Evolutionary conservation across 2,329 filamentous ascomycete species (phyloP).

Genomic region (Ophidiomyces ophidiicola): DNA sequence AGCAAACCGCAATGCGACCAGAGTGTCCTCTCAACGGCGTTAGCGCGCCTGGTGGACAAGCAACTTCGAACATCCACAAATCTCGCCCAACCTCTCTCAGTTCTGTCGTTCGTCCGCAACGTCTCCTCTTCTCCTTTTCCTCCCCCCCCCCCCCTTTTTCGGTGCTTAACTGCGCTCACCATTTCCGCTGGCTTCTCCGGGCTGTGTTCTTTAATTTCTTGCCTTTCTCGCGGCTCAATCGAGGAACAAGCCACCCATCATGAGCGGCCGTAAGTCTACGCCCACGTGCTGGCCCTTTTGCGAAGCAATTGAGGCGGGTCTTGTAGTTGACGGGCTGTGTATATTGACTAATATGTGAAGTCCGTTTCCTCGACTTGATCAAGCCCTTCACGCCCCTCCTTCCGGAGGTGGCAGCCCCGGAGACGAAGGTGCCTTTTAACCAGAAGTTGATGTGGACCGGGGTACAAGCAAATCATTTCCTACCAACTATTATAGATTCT

Average conservation of each 20-base stretch:
- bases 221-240: slow-evolving; percentile 20
- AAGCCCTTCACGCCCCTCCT: slow-evolving; percentile 99
- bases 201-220: slow-evolving; percentile 22
- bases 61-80: slow-evolving; percentile 12
- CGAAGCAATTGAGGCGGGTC: slow-evolving; percentile 7
- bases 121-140: slow-evolving; percentile 20
- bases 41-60: slow-evolving; percentile 15
- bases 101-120: slow-evolving; percentile 17
- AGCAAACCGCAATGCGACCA: slow-evolving; percentile 13
- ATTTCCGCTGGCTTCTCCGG: slow-evolving; percentile 25
- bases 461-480: slow-evolving; percentile 30
- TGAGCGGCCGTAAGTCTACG: slow-evolving; percentile 46
- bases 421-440: slow-evolving; percentile 98
- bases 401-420: slow-evolving; percentile 95
- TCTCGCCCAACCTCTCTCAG: slow-evolving; percentile 19
- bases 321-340: background rate
- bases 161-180: slow-evolving; percentile 14
- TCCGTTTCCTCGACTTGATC: slow-evolving; percentile 98
- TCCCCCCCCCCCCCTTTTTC: slow-evolving; percentile 19
- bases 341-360: slow-evolving; percentile 39
- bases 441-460: slow-evolving; percentile 95
- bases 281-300: slow-evolving; percentile 14
- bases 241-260: slow-evolving; percentile 36
- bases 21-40: slow-evolving; percentile 17
- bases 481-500: slow-evolving; percentile 9